Base-by-base conservation (phyloP, 2,329 filamentous ascomycete species). In the Talaromyces sp. region DNA sequence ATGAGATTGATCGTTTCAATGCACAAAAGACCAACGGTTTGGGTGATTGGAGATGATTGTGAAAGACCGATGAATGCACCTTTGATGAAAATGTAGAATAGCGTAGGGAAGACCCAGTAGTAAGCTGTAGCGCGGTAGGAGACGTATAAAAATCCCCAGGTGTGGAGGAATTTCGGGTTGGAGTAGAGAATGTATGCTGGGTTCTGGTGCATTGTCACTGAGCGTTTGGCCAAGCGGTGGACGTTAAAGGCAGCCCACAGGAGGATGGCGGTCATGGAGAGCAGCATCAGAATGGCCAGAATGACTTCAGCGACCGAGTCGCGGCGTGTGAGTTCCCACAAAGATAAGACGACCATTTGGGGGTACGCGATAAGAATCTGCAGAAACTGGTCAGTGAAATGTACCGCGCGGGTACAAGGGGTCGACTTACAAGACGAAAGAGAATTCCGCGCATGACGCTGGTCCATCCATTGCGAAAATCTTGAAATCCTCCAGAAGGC, bases 71-170 rank as follows among this genome's bases (percentile, higher is more conserved):
- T 88, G 74, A 98, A 95, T 82, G 96, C 88, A 67, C 89, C 87
- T 84, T 97, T 97, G 78, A 95, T 73, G n/a, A 97, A 75, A 47
- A 90, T 88, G 78, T 97, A 97, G 63, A 81, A 78, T 63, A 98
- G 83, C 62, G 90, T 81, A 0, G 92, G 92, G 41, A 96, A 86
- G 71, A 97, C 92, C 78, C 94, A 97, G 82, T 95, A 97, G 84
- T 97, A 97, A 48, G 93, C 92, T 2, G 93, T 94, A 47, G 94
- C 94, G 72, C 94, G 91, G 84, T 96, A 97, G 77, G 97, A 93
- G 48, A 98, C 92, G 75, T 98, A 98, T 69, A 98, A 86, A 83
- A 97, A 97, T 19, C 94, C 94, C 94, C 93, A 97, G 80, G 96
- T 96, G 86, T 97, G 97, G 68, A 98, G 86, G 61, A 91, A 89